Percentiles rank a stretch among this genome's conserved stretches.
These are phyloP conservation scores for Anaeromyces robustus DNA, from an alignment of 192 early-diverging fungal species.

Conservation along the genomic window DNA sequence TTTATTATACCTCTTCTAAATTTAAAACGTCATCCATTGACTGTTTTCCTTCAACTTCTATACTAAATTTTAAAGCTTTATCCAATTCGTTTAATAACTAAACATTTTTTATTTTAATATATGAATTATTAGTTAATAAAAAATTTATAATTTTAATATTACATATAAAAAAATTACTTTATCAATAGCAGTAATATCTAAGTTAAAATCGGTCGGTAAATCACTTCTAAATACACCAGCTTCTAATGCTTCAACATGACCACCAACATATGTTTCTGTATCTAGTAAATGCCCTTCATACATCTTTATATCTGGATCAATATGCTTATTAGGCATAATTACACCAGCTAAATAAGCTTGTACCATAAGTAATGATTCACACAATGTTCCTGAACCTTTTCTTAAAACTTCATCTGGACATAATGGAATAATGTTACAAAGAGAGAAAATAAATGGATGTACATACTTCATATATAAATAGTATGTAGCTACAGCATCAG, in stretches of 20 bases:
- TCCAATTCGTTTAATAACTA: constrained; percentile 84
- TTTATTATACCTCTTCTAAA: constrained; percentile 63
- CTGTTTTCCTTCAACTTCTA: constrained; percentile 65
- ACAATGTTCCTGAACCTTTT: constrained; percentile 90
- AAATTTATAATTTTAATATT: neutral
- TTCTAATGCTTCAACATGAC: constrained; percentile 97
- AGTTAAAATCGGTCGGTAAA: constrained; percentile 66
- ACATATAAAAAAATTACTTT: constrained; percentile 20
- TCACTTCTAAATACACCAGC: constrained; percentile 95
- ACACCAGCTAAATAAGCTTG: constrained; percentile 39
- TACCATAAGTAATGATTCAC: constrained; percentile 93
- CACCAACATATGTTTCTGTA: constrained; percentile 93
- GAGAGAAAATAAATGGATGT: constrained; percentile 96
- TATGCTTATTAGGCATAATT: constrained; percentile 95
- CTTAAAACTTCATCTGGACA: constrained; percentile 92
- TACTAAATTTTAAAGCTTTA: constrained; percentile 73
- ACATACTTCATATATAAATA: constrained; percentile 99
- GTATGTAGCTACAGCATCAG: constrained; percentile 97
- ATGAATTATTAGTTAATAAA: constrained; percentile 1
- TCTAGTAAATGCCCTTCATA: constrained; percentile 82
- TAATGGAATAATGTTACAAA: constrained; percentile 97
- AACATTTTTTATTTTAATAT: neutral
- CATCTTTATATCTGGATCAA: constrained; percentile 55
- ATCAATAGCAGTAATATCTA: constrained; percentile 61
- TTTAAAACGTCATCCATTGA: constrained; percentile 65